These are phyloP conservation scores for Penicillium pancosmium DNA, from an alignment of 495 filamentous ascomycete genomes.

Conservation along the genomic window DNA sequence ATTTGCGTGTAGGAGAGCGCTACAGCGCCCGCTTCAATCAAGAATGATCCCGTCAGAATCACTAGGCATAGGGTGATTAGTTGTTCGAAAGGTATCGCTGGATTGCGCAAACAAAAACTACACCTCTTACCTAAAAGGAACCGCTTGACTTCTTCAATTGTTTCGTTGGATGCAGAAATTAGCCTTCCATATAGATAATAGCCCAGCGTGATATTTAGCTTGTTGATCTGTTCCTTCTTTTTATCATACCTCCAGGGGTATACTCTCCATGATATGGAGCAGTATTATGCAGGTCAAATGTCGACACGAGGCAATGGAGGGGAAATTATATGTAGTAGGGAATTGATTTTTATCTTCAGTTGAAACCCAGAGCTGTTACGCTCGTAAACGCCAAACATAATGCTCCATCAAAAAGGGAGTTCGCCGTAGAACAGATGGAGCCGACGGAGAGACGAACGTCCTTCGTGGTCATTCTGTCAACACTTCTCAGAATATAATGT, in stretches of 20 bases:
- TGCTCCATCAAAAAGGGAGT: constrained; percentile 31
- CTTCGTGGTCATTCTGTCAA: constrained; percentile 4
- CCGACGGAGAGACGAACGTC: constrained; percentile 7
- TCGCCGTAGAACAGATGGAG: constrained; percentile 13
- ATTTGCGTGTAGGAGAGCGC: constrained; percentile 30
- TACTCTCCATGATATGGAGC: too few species aligned
- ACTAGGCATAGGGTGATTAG: not conserved
- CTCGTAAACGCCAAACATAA: constrained; percentile 33
- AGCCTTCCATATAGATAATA: not conserved
- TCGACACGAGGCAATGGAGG: not conserved
- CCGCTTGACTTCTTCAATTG: not conserved
- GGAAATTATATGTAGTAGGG: constrained; percentile 7
- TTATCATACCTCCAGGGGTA: too few species aligned
- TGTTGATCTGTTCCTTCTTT: too few species aligned
- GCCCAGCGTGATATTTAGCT: not conserved
- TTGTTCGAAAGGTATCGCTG: not conserved
- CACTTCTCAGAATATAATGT: constrained; percentile 29
- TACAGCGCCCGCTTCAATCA: constrained; percentile 41
- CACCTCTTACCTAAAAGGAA: not conserved
- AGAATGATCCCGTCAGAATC: constrained; percentile 9
- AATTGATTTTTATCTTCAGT: constrained; percentile 31
- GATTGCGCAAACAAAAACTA: not conserved
- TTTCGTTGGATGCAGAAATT: not conserved
- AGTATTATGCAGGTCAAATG: not conserved
- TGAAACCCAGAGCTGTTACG: constrained; percentile 29